Conservation (phyloP, 352 stramenopile species). For the Chrysophaeum taylorii region DNA sequence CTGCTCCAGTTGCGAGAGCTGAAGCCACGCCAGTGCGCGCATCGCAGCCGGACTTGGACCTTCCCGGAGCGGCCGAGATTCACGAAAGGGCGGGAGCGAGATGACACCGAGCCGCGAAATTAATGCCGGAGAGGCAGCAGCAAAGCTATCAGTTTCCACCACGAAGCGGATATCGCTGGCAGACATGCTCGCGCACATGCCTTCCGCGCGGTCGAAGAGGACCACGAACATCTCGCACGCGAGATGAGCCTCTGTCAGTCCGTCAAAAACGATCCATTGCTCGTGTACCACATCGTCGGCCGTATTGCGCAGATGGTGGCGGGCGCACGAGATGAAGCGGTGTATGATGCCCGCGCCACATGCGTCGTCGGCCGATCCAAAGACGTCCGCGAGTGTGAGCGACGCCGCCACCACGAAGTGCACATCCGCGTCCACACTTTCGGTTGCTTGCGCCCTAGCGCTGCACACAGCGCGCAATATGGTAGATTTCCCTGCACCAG, state of each 20-base stretch:
- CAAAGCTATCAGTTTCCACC: not conserved
- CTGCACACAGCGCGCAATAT: not conserved
- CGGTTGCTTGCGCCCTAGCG: too few species aligned
- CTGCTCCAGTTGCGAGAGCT: not conserved
- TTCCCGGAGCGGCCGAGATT: too few species aligned
- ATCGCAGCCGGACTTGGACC: not conserved
- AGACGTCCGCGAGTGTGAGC: not conserved
- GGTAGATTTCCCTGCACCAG: not conserved
- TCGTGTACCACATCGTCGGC: not conserved
- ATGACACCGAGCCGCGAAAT: not conserved
- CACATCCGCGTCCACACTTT: not conserved
- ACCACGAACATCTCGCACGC: too few species aligned
- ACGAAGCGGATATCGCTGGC: not conserved
- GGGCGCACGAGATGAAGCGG: too few species aligned
- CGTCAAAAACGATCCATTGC: not conserved
- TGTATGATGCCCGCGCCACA: too few species aligned
- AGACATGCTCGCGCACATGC: too few species aligned
- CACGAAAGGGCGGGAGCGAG: not conserved
- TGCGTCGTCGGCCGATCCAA: not conserved
- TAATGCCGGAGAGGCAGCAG: not conserved
- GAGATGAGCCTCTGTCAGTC: too few species aligned
- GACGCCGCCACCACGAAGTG: not conserved
- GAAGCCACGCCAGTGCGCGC: not conserved
- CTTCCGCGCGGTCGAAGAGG: conserved; percentile 1
- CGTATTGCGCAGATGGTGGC: too few species aligned